Evolutionary conservation across 2,329 filamentous ascomycete species (phyloP).

Genomic region (Fusarium cyanostomum): DNA sequence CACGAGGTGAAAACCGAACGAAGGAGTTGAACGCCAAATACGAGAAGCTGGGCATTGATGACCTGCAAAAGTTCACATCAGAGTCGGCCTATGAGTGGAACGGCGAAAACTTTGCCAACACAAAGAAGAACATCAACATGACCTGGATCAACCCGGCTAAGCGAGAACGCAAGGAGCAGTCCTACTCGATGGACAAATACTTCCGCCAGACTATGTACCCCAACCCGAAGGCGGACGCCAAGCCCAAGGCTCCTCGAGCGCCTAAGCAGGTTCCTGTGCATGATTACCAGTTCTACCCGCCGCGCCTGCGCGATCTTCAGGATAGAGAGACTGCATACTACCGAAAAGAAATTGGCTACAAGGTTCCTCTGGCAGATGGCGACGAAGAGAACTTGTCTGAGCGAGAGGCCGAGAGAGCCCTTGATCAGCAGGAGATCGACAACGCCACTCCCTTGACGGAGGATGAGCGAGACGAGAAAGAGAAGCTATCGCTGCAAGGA

Average conservation of each 20-base stretch:
- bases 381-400: slow-evolving; percentile 87
- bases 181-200: slow-evolving; percentile 99
- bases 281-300: slow-evolving; percentile 97
- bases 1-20: slow-evolving; percentile 87
- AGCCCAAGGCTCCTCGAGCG: slow-evolving; percentile 94
- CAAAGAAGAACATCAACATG: slow-evolving; percentile 91
- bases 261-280: slow-evolving; percentile 93
- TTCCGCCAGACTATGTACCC: slow-evolving; percentile 88
- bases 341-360: slow-evolving; percentile 95
- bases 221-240: slow-evolving; percentile 84
- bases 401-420: slow-evolving; percentile 85
- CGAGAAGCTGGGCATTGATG: slow-evolving; percentile 95
- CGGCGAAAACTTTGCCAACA: slow-evolving; percentile 90
- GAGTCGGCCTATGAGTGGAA: slow-evolving; percentile 99
- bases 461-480: slow-evolving; percentile 88
- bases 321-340: slow-evolving; percentile 97
- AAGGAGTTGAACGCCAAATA: slow-evolving; percentile 92
- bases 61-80: slow-evolving; percentile 96
- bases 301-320: slow-evolving; percentile 84
- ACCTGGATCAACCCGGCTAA: slow-evolving; percentile 99
- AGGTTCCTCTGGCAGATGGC: slow-evolving; percentile 88
- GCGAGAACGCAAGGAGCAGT: slow-evolving; percentile 97
- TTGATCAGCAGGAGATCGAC: slow-evolving; percentile 93
- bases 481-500: slow-evolving; percentile 80
- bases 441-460: slow-evolving; percentile 88